These are phyloP conservation scores for Phytophthora agathidicida DNA, from an alignment of 352 stramenopile genomes.

Conservation along the genomic window DNA sequence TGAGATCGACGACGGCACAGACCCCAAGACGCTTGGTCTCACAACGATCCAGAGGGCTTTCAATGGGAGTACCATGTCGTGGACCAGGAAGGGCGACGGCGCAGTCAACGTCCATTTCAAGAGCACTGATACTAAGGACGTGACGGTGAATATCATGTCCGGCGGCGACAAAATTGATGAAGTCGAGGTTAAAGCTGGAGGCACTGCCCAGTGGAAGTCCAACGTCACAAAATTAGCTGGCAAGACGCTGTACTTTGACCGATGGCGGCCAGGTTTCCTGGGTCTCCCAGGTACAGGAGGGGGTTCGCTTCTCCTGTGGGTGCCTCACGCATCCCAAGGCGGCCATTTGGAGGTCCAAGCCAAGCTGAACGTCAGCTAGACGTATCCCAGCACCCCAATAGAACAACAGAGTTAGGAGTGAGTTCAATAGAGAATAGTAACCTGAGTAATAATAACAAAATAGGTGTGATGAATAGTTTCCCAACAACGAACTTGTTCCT, in stretches of 20 bases:
- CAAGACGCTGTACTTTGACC: conserved; percentile 69
- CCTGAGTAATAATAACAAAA: conserved; percentile 6
- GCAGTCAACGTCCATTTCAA: conserved; percentile 36
- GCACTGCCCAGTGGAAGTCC: conserved; percentile 21
- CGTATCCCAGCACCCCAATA: conserved; percentile 1
- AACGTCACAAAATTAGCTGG: conserved; percentile 30
- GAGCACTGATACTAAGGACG: conserved; percentile 37
- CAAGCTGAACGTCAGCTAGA: conserved; percentile 48
- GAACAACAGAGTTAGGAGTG: background rate
- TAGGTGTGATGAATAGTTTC: background rate
- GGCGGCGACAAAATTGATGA: conserved; percentile 34
- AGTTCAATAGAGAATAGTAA: conserved; percentile 2
- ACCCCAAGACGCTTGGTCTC: conserved; percentile 37
- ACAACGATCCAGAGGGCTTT: conserved; percentile 41
- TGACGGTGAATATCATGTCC: conserved; percentile 43
- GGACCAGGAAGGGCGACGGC: conserved; percentile 39
- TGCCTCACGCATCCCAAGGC: conserved; percentile 38
- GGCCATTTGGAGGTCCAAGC: conserved; percentile 46
- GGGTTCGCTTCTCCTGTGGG: conserved; percentile 55
- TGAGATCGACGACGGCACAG: conserved; percentile 46
- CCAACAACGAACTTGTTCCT: too few relatives aligned
- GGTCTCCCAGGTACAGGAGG: too few relatives aligned
- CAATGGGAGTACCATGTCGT: conserved; percentile 33
- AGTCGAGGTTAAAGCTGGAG: conserved; percentile 34
- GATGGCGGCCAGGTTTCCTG: conserved; percentile 53